These are phyloP conservation scores for Apophysomyces sp. DNA, from an alignment of 371 early-diverging fungal genomes.

Conservation along the genomic window DNA sequence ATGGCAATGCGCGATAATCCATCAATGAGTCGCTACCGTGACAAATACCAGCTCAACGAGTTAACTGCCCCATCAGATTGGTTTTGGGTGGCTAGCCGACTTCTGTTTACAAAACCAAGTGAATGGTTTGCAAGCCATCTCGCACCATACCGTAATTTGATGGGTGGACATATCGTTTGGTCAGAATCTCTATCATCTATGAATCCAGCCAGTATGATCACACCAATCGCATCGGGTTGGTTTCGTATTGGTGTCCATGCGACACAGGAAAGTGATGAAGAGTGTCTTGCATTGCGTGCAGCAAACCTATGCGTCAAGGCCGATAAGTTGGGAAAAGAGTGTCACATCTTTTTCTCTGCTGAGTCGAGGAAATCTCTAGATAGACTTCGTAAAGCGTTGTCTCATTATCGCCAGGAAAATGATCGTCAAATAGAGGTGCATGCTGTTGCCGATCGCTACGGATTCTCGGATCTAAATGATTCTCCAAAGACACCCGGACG, in stretches of 20 bases:
- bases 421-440: conserved; percentile 13
- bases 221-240: conserved; percentile 20
- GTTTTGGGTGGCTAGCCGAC: conserved; percentile 35
- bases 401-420: not conserved
- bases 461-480: conserved; percentile 16
- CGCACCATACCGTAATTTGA: conserved; percentile 26
- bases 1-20: conserved; percentile 13
- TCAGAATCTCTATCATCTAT: conserved; percentile 12
- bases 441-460: conserved; percentile 25
- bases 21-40: conserved; percentile 18
- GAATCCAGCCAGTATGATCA: conserved; percentile 11
- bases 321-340: conserved; percentile 13
- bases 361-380: conserved; percentile 1
- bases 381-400: conserved; percentile 7
- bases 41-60: conserved; percentile 30
- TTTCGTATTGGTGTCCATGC: conserved; percentile 36
- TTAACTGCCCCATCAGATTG: conserved; percentile 25
- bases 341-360: conserved; percentile 36
- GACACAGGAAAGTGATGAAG: not conserved
- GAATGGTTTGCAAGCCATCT: conserved; percentile 24
- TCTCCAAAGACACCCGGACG: not conserved
- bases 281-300: conserved; percentile 22
- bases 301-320: conserved; percentile 19
- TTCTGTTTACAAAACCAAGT: conserved; percentile 33
- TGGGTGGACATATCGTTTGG: conserved; percentile 33